Percentiles rank a stretch among this genome's conserved stretches.
These are phyloP conservation scores for Cunninghamia lanceolata DNA, from an alignment of 75 land plant species.

Conservation along the genomic window DNA sequence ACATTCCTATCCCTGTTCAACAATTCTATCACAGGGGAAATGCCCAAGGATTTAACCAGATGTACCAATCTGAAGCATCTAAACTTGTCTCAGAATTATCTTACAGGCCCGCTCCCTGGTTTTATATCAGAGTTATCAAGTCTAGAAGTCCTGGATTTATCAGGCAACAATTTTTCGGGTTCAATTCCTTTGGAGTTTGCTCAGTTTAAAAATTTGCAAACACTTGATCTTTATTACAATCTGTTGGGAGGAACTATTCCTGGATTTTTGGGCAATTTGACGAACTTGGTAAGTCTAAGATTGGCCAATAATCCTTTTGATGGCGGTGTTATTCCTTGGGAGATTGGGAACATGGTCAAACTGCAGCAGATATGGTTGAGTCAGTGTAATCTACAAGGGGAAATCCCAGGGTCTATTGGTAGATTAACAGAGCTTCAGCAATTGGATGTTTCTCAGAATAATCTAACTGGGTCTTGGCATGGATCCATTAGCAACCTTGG, in stretches of 20 bases:
- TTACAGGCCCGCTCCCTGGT: conserved; percentile 43
- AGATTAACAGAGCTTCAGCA: conserved; percentile 14
- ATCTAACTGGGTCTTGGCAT: conserved; percentile 40
- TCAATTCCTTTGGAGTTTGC: conserved; percentile 44
- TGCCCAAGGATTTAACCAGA: conserved; percentile 18
- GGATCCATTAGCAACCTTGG: conserved; percentile 18
- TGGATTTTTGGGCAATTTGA: conserved; percentile 32
- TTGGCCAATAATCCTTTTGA: conserved; percentile 43
- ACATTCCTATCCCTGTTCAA: conserved; percentile 29
- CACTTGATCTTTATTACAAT: conserved; percentile 35
- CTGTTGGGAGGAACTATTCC: conserved; percentile 53
- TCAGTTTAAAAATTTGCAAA: conserved; percentile 27
- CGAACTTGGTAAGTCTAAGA: conserved; percentile 26
- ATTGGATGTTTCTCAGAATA: conserved; percentile 41
- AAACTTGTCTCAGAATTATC: conserved; percentile 24
- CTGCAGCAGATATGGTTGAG: conserved; percentile 34
- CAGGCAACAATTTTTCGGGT: conserved; percentile 52
- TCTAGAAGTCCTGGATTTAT: conserved; percentile 36
- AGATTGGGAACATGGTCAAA: conserved; percentile 42
- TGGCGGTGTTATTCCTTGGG: conserved; percentile 44
- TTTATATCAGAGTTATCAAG: conserved; percentile 17
- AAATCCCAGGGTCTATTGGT: conserved; percentile 44
- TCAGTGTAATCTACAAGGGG: conserved; percentile 40
- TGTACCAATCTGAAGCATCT: conserved; percentile 23
- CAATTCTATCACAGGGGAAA: conserved; percentile 37